Conservation (phyloP, 2,329 filamentous ascomycete genomes). For the Aureobasidium sp. region DNA sequence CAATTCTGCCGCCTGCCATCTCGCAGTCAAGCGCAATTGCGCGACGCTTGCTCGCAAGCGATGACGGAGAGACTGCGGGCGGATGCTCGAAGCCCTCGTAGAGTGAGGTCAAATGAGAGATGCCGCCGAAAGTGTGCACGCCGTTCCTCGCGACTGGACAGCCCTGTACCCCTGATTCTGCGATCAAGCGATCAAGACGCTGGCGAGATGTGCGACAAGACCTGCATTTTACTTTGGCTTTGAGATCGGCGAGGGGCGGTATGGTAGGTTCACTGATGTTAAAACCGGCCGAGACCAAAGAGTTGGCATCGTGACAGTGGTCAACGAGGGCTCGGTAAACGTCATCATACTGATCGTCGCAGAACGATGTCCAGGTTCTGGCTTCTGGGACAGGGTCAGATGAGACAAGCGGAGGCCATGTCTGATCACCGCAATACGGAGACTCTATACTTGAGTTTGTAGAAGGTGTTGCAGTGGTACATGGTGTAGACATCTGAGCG, state of each 20-base stretch:
- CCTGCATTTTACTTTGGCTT: background rate
- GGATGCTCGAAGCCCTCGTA: background rate
- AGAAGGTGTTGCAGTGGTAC: background rate
- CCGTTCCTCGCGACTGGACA: background rate
- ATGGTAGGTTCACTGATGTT: background rate
- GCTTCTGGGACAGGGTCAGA: background rate
- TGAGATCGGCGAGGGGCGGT: background rate
- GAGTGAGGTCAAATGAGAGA: background rate
- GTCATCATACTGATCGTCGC: background rate
- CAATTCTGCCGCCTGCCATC: background rate
- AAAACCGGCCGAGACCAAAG: background rate
- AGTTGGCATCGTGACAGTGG: background rate
- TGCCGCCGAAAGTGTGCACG: background rate
- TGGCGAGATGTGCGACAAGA: background rate
- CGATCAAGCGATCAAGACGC: background rate
- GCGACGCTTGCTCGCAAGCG: background rate
- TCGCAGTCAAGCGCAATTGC: slow-evolving; percentile 4
- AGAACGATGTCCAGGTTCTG: background rate
- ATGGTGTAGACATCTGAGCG: background rate
- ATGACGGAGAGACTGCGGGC: background rate
- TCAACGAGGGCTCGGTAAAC: background rate
- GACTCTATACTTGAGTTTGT: no score
- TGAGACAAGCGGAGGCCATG: background rate
- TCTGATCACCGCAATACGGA: background rate
- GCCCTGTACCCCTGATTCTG: background rate